Evolutionary conservation across 129 eudicot species (phyloP).

Genomic region (Centrapalus pauciflorus): DNA sequence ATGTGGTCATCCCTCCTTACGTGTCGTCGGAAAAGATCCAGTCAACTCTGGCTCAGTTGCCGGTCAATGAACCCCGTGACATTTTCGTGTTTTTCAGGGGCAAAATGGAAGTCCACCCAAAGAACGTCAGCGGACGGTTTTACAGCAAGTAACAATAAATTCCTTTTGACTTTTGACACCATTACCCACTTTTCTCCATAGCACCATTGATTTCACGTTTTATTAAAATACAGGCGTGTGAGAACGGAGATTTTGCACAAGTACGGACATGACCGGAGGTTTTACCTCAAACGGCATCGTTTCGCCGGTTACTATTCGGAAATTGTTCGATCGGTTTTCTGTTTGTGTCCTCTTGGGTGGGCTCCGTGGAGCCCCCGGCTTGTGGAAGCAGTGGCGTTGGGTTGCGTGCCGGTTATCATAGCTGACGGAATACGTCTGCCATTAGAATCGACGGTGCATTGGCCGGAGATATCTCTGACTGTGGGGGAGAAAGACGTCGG

Average conservation of each 20-base stretch:
- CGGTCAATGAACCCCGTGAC: constrained; percentile 59
- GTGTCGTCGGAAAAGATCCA: constrained; percentile 54
- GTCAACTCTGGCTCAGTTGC: constrained; percentile 39
- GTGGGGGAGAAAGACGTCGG: constrained; percentile 71
- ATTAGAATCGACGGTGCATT: constrained; percentile 48
- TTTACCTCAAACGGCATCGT: constrained; percentile 65
- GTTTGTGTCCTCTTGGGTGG: constrained; percentile 93
- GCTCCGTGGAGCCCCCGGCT: constrained; percentile 98
- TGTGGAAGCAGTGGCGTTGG: constrained; percentile 75
- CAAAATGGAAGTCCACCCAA: constrained; percentile 91
- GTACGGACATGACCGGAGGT: constrained; percentile 57
- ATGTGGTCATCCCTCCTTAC: constrained; percentile 81
- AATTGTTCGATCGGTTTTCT: constrained; percentile 62
- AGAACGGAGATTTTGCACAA: constrained; percentile 59
- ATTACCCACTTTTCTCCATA: not conserved
- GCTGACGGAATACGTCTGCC: constrained; percentile 86
- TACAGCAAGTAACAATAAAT: constrained; percentile 67
- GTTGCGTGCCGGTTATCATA: constrained; percentile 83
- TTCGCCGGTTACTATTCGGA: constrained; percentile 75
- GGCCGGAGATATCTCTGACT: constrained; percentile 74
- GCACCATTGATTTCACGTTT: not conserved
- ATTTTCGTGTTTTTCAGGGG: constrained; percentile 88
- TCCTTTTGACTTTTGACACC: not conserved
- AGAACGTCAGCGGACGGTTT: constrained; percentile 79
- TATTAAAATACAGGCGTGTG: constrained; percentile 63